Base-by-base conservation (phyloP, 2,329 filamentous ascomycete genomes). In the Talaromyces sp. region DNA sequence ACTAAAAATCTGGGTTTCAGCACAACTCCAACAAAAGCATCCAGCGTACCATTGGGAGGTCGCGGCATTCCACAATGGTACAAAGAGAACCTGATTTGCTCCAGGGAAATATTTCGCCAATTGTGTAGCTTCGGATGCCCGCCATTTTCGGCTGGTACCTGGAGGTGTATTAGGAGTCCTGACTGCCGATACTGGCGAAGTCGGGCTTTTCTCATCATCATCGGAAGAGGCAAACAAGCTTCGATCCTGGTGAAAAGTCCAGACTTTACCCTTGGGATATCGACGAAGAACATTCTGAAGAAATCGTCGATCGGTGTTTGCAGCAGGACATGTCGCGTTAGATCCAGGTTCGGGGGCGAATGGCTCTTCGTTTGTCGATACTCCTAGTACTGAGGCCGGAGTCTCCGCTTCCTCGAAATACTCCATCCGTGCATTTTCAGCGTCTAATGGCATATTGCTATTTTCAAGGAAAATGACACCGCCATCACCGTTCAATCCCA, bases 21-120 rank as follows among this genome's bases (percentile, higher is more conserved):
- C 50, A n/a, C 70, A 72, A 31, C 71, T 81, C 77, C 78, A 82
- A 43, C 78, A 82, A 62, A 78, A 81, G 69, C 75, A 80, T 60
- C 74, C 83, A 19, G 74, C 78, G 67, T 82, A 75, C 81, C 82
- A 80, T 68, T 83, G 73, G 50, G 80, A 78, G 22, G 76, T 78
- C 13, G 78, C 79, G 16, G 80, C 78, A 69, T 85, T 83, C 80
- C 82, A 85, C 0, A 85, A 68, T 0, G 83, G 83, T 6, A 84
- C 72, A 64, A 85, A 85, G 3, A 84, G 76, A 5, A 85, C 73
- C 58, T 82, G 82, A 0, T 78, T 74, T 1, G 81, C 80, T 24
- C 75, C 75, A 0, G 82, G 82, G 56, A 86, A 84, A 62, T 80
- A 79, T 22, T 75, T 72, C 31, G 78, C 78, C 9, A 83, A 71